A percentile compares a stretch with the other conserved stretches of the same genome.
Conservation (phyloP, 371 early-diverging fungal genomes). For the Mucor mucedo region DNA sequence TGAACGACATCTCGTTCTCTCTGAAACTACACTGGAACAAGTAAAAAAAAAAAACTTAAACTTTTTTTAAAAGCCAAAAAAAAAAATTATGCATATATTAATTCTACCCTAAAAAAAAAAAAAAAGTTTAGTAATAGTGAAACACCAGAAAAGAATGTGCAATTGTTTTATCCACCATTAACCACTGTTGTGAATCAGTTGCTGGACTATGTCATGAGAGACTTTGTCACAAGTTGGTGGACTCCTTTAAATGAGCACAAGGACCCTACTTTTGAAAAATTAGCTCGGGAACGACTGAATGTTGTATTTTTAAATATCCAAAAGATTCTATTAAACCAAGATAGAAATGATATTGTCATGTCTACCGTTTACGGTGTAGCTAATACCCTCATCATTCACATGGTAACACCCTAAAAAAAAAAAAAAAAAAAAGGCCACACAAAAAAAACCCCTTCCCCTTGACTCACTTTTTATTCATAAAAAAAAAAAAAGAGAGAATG, state of each 20-base stretch:
- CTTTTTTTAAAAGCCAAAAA: too few species aligned
- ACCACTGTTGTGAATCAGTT: slow-evolving; percentile 40
- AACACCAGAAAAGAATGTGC: slow-evolving; percentile 17
- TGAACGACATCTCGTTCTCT: slow-evolving; percentile 4
- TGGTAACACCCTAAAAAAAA: slow-evolving; percentile 32
- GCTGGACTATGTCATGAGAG: slow-evolving; percentile 47
- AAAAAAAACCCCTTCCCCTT: slow-evolving; percentile 4
- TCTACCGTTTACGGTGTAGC: slow-evolving; percentile 53
- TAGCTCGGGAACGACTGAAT: slow-evolving; percentile 40
- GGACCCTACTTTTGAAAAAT: slow-evolving; percentile 34
- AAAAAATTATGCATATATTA: background rate
- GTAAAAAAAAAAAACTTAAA: slow-evolving; percentile 9
- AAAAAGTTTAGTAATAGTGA: slow-evolving; percentile 13
- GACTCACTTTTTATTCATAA: background rate
- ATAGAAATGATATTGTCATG: slow-evolving; percentile 56
- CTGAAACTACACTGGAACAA: slow-evolving; percentile 7
- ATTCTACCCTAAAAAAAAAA: background rate
- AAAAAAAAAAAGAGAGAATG: slow-evolving; percentile 46
- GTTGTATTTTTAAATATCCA: slow-evolving; percentile 37
- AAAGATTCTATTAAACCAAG: slow-evolving; percentile 49
- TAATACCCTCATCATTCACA: slow-evolving; percentile 57
- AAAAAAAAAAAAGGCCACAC: background rate
- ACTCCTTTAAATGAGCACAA: slow-evolving; percentile 35
- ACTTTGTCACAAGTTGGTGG: slow-evolving; percentile 63
- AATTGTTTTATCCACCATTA: slow-evolving; percentile 44